Evolutionary conservation across 495 filamentous ascomycete species (phyloP).

Genomic region (Daldinia concentrica): DNA sequence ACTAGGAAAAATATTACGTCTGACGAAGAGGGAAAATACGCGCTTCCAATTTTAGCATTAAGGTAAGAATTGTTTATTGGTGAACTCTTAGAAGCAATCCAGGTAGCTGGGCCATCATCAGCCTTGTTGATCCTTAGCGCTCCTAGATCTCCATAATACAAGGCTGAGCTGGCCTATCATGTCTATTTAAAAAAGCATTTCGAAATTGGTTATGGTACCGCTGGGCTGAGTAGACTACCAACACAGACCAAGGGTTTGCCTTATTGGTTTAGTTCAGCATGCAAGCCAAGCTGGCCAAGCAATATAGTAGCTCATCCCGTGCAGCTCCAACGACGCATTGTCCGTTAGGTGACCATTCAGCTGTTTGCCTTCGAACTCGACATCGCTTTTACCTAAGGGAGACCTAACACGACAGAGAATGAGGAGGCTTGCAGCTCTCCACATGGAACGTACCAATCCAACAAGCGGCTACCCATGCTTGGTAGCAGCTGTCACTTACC

Average conservation of each 20-base stretch:
- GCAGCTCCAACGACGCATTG: constrained; percentile 2
- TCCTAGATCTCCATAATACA: constrained; percentile 10
- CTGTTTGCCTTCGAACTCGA: not conserved
- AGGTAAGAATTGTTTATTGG: not conserved
- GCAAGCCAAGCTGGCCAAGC: not conserved
- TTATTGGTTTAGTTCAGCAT: not conserved
- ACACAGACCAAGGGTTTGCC: not conserved
- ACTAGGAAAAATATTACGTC: too few relatives aligned
- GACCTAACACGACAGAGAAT: not conserved
- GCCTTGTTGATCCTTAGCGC: constrained; percentile 7
- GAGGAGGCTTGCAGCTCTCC: constrained; percentile 2
- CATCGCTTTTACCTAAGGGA: not conserved
- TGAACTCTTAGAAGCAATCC: not conserved
- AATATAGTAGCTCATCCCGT: not conserved
- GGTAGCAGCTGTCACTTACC: constrained; percentile 6
- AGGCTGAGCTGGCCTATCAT: constrained; percentile 6
- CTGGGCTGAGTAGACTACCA: not conserved
- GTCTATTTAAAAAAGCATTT: not conserved
- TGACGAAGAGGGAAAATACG: not conserved
- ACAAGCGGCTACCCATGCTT: not conserved
- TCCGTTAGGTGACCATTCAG: not conserved
- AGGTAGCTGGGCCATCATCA: constrained; percentile 2
- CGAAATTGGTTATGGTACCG: not conserved
- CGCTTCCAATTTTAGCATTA: not conserved
- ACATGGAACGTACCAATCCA: constrained; percentile 9